Evolutionary conservation across 2,329 filamentous ascomycete species (phyloP).

Genomic region (Ascochyta clinopodiicola): DNA sequence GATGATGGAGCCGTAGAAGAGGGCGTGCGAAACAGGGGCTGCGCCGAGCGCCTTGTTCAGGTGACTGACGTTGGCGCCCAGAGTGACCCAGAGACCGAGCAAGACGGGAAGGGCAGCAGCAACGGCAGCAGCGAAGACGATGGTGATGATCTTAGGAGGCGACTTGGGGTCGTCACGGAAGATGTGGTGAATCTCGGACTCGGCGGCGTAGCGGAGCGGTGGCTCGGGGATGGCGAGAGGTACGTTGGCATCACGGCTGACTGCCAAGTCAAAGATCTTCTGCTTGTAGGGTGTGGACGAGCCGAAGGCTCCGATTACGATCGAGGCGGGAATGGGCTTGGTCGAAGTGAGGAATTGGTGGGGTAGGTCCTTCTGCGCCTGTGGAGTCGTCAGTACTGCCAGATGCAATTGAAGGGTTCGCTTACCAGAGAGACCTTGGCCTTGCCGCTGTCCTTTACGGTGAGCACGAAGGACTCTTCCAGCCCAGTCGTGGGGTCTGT

Average conservation of each 20-base stretch:
- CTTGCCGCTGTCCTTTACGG: conserved; percentile 86
- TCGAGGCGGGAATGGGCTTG: conserved; percentile 75
- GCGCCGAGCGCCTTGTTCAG: conserved; percentile 74
- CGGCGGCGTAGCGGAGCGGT: conserved; percentile 82
- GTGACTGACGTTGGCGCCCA: conserved; percentile 85
- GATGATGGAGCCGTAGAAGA: conserved; percentile 87
- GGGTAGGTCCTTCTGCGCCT: conserved; percentile 91
- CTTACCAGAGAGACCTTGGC: conserved; percentile 83
- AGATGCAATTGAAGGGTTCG: conserved; percentile 7
- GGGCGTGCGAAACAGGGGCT: conserved; percentile 78
- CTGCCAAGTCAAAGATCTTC: conserved; percentile 74
- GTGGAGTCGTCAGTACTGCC: conserved; percentile 36
- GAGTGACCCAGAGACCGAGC: conserved; percentile 73
- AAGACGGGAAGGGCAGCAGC: conserved; percentile 76
- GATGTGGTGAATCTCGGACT: conserved; percentile 85
- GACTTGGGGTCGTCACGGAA: conserved; percentile 82
- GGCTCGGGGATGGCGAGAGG: conserved; percentile 67
- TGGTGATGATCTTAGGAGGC: conserved; percentile 78
- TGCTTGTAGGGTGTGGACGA: conserved; percentile 70
- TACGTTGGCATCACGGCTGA: conserved; percentile 68
- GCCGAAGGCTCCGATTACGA: conserved; percentile 89
- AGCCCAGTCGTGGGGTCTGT: conserved; percentile 76
- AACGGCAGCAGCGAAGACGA: conserved; percentile 78
- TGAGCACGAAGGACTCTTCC: conserved; percentile 85
- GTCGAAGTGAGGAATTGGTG: conserved; percentile 75